A percentile compares a stretch with the other conserved stretches of the same genome.
phyloP scores from a whole-genome alignment of 1,284 basidiomycete species.

The Neolentinus lepideus region DNA sequence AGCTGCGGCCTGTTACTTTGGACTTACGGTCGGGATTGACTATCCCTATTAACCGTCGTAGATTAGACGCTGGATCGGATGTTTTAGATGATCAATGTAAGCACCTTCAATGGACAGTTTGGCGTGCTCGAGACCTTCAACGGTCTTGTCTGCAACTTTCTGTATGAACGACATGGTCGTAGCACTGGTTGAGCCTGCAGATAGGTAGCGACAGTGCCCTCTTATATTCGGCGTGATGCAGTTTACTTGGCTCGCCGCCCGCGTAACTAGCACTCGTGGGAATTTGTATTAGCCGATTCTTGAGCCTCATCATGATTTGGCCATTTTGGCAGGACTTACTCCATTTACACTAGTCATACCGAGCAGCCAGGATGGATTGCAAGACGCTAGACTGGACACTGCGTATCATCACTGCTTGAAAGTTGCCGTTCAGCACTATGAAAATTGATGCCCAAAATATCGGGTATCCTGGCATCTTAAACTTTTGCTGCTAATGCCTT shows the following conservation, averaged over 20 bases:
- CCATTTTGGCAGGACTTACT: too few species aligned
- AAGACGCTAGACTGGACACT: too few species aligned
- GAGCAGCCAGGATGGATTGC: too few species aligned
- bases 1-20: not conserved
- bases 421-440: too few species aligned
- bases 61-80: not conserved
- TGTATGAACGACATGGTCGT: not conserved
- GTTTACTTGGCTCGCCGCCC: not conserved
- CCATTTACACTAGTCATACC: too few species aligned
- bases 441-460: too few species aligned
- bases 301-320: too few species aligned
- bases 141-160: not conserved
- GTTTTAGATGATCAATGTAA: not conserved
- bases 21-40: conserved; percentile 1
- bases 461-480: too few species aligned
- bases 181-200: not conserved
- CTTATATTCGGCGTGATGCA: not conserved
- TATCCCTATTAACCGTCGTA: not conserved
- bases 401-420: too few species aligned
- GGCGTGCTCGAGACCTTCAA: not conserved
- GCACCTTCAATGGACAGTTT: not conserved
- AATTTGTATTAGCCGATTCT: not conserved
- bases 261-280: not conserved
- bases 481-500: too few species aligned
- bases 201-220: not conserved